Base-by-base conservation (phyloP, 164 flowering plant genomes). In the Cinnamomum micranthum region DNA sequence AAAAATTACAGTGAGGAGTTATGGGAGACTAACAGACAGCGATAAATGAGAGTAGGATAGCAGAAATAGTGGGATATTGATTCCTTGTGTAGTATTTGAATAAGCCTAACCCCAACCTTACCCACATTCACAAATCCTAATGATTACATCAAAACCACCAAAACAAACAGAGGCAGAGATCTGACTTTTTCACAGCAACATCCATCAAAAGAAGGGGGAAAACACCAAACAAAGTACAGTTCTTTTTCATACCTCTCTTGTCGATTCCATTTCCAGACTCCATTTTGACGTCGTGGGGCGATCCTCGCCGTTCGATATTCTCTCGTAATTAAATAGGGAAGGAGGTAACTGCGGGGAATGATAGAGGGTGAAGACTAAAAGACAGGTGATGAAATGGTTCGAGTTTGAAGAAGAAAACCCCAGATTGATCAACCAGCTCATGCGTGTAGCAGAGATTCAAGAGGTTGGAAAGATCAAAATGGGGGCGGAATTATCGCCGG, bases 351-450 rank as follows among this genome's bases (percentile, higher is more conserved):
- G 89, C 74, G 95, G 95, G 1, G 92, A 90, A 73, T 77, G 89
- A 84, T 88, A 89, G 35, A 87, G 94, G 64, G 82, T 72, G 65
- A 87, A 88, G 28, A 91, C 82, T 80, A 89, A 76, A 20, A 86
- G 85, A 67, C 89, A 84, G 22, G 90, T 89, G 11, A 86, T 82
- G 76, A 90, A 90, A 66, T 89, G 89, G 62, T 80, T 85, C 68
- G 91, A 87, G 85, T 84, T 87, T 72, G 88, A 82, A 73, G 85
- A 71, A 73, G 50, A 67, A 67, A 78, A 79, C 79, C 87, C 85
- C 80, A 87, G 88, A 65, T 87, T 85, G 28, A 86, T 84, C 82
- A 78, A 88, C 81, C 93, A 86, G 91, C 87, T 92, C 95, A 92
- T 91, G 84, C 95, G 88, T 74, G 70, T 78, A 73, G 31, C 47